phyloP scores from a whole-genome alignment of 148 eudicot species.

The Simmondsia chinensis region DNA sequence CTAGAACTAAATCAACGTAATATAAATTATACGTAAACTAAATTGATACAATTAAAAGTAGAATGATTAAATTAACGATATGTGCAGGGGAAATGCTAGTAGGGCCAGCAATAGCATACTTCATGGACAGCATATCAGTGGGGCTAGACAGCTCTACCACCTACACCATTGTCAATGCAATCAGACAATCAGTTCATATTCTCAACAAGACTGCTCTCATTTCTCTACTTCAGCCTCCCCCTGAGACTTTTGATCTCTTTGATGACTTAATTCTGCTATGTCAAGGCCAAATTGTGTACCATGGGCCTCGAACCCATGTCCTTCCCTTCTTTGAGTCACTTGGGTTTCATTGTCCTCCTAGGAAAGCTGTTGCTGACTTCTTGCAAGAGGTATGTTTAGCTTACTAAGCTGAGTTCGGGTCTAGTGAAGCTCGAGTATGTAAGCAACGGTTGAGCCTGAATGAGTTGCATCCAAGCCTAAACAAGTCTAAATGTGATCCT shows the following conservation, averaged over 20 bases:
- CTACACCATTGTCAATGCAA: constrained; percentile 29
- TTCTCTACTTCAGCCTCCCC: constrained; percentile 48
- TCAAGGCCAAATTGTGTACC: constrained; percentile 39
- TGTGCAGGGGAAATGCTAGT: constrained; percentile 37
- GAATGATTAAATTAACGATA: not conserved
- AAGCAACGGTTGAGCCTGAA: too few relatives aligned
- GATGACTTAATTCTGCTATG: constrained; percentile 52
- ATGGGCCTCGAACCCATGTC: constrained; percentile 34
- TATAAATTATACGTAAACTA: too few relatives aligned
- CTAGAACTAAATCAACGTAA: too few relatives aligned
- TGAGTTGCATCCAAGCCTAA: too few relatives aligned
- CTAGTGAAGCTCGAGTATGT: too few relatives aligned
- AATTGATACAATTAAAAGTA: constrained; percentile 7
- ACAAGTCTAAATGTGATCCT: too few relatives aligned
- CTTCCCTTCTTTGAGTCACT: constrained; percentile 20
- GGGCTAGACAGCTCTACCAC: constrained; percentile 45
- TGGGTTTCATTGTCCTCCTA: constrained; percentile 17
- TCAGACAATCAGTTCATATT: constrained; percentile 28
- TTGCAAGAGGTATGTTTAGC: constrained; percentile 29
- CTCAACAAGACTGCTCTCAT: constrained; percentile 25
- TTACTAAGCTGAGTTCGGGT: not conserved
- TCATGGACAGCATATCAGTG: constrained; percentile 40
- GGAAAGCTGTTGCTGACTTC: constrained; percentile 21
- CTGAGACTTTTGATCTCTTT: constrained; percentile 41
- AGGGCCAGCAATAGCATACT: constrained; percentile 29